Evolutionary conservation across 108 stramenopile genomes (phyloP).

Genomic region (Cylindrotheca fusiformis): DNA sequence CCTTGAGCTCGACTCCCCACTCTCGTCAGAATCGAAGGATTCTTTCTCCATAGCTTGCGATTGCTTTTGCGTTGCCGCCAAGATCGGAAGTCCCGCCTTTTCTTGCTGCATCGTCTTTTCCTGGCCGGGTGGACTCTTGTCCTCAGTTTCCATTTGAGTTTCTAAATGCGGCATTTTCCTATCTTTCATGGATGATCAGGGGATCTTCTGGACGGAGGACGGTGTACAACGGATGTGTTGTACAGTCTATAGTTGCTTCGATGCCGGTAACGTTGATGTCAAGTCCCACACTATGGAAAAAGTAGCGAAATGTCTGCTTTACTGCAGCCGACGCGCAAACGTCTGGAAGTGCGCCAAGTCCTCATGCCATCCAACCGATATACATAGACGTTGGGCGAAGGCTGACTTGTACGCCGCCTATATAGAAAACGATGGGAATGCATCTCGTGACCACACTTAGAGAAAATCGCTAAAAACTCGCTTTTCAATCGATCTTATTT

Average conservation of each 20-base stretch:
- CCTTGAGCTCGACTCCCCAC: not conserved
- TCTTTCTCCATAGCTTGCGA: constrained; percentile 9
- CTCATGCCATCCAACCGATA: constrained; percentile 16
- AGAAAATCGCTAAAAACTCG: too few relatives aligned
- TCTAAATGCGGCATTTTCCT: constrained; percentile 17
- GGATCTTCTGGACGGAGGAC: not conserved
- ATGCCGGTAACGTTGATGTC: not conserved
- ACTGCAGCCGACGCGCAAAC: not conserved
- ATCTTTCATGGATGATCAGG: not conserved
- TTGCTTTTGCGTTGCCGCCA: constrained; percentile 7
- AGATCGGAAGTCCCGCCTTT: constrained; percentile 5
- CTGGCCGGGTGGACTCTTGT: not conserved
- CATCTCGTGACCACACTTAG: too few relatives aligned
- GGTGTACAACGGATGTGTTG: not conserved
- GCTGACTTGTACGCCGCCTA: not conserved
- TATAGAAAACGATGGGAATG: too few relatives aligned
- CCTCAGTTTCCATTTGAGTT: constrained; percentile 2
- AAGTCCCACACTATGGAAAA: not conserved
- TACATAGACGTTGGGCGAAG: constrained; percentile 15
- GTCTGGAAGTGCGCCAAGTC: constrained; percentile 18
- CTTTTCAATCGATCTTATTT: too few relatives aligned
- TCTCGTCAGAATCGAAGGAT: constrained; percentile 1
- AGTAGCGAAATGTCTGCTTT: not conserved
- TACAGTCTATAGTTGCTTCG: not conserved
- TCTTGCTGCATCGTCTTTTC: not conserved